Conservation (phyloP, 129 eudicot genomes). For the Chrysanthemum makinoi region DNA sequence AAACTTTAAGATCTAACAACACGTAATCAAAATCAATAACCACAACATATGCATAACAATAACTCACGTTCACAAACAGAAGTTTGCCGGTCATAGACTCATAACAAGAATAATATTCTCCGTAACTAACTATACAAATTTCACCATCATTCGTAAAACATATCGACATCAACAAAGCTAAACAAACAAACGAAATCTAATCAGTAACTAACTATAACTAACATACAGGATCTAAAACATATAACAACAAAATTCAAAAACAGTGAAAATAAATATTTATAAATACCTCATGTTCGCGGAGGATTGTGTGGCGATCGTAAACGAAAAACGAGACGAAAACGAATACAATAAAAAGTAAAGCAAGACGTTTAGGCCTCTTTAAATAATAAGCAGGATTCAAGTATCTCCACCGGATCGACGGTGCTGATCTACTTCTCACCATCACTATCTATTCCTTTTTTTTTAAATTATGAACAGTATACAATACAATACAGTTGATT, state of each 20-base stretch:
- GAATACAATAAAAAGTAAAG: slow-evolving; percentile 64
- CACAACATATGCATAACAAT: no score
- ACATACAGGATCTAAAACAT: slow-evolving; percentile 15
- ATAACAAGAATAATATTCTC: no score
- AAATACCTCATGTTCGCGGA: slow-evolving; percentile 78
- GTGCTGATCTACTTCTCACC: slow-evolving; percentile 81
- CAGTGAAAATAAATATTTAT: not conserved
- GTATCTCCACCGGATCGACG: slow-evolving; percentile 61
- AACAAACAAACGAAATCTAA: no score
- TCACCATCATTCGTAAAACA: no score
- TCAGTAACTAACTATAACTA: not conserved
- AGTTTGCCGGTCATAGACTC: no score
- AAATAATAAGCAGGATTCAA: slow-evolving; percentile 90
- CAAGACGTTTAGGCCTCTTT: slow-evolving; percentile 87
- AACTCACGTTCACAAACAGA: no score
- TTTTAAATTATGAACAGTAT: slow-evolving; percentile 1
- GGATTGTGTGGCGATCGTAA: slow-evolving; percentile 95
- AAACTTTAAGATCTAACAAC: no score
- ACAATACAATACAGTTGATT: not conserved
- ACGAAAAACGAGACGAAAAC: slow-evolving; percentile 54
- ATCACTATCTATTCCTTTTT: slow-evolving; percentile 25
- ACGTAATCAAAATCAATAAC: no score
- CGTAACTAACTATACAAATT: no score
- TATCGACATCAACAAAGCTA: no score
- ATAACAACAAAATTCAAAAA: not conserved